Evolutionary conservation across 306 rosid species (phyloP), one percentile per base, ranked within the genome.

Genomic region (Lithocarpus polystachyus): DNA sequence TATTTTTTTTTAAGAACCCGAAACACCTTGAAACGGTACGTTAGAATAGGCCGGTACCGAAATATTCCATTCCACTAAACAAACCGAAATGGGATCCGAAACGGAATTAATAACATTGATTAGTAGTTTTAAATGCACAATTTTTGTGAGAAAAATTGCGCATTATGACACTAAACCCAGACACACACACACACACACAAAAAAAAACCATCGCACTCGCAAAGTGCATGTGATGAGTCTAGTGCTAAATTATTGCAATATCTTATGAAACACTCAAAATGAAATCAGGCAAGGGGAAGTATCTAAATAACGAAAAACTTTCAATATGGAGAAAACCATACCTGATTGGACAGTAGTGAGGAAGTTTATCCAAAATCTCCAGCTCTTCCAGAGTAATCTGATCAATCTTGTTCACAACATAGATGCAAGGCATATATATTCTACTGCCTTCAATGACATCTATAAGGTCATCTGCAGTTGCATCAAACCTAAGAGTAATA

Each of bases 341-440:
- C 99, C 99, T 93, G 85, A 96, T 85, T 45, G 99, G 99, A 79
- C 96, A 89, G 86, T 96, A 93, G 87, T 96, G 99, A 64, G 99
- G 97, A 82, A 91, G 93, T 90, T 90, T 96, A 83, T 96, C 99
- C 89, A 96, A 86, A 79, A 96, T 96, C 91, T 96, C 98, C 85
- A 96, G 87, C 81, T 96, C 99, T 82, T 96, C 99, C 22, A 96
- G 87, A 13, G 99, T 96, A 79, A 96, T 96, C 89, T 91, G 97
- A 87, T 96, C 98, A 77, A 96, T 93, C 86, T 96, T 96, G 91
- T 96, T 96, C 85, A 96, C 91, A 72, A 61, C 98, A 85, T 96
- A 96, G 76, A 96, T 91, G 88, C 99, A 93, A 78, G 99, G 99
- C 74, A 87, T 96, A 69, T 96, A 96, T 73, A 91, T 84, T 84